Conservation (phyloP, 2,329 filamentous ascomycete species). For the Nothophoma quercina region DNA sequence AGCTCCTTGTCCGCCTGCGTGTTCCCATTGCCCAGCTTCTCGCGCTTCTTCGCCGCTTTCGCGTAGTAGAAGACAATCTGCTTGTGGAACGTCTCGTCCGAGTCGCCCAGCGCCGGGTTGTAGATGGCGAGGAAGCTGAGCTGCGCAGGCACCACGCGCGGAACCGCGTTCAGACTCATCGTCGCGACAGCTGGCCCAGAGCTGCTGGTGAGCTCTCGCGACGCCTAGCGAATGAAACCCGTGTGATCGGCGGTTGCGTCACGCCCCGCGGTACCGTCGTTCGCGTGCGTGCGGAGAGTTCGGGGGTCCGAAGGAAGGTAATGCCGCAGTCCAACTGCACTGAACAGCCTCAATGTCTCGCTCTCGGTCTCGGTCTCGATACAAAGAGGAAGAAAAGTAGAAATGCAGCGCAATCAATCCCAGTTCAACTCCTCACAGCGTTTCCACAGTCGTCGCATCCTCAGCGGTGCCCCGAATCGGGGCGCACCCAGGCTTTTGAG, state of each 20-base stretch:
- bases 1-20: conserved; percentile 46
- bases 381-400: too few species aligned
- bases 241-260: conserved; percentile 5
- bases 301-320: too few species aligned
- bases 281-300: too few species aligned
- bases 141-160: conserved; percentile 73
- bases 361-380: too few species aligned
- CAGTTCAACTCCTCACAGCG: too few species aligned
- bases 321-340: too few species aligned
- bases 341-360: not conserved
- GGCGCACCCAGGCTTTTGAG: not conserved
- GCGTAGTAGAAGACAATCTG: conserved; percentile 96
- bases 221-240: not conserved
- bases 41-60: conserved; percentile 40
- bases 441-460: not conserved
- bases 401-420: too few species aligned
- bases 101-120: conserved; percentile 80
- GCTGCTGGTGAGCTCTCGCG: too few species aligned
- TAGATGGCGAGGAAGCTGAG: conserved; percentile 94
- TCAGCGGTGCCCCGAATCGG: not conserved
- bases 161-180: conserved; percentile 22
- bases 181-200: too few species aligned
- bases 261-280: not conserved
- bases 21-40: conserved; percentile 37
- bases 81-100: conserved; percentile 75